A percentile compares a stretch with the other conserved stretches of the same genome.
These are phyloP conservation scores for Colletotrichum acutatum DNA, from an alignment of 2,329 filamentous ascomycete genomes.

Conservation along the genomic window DNA sequence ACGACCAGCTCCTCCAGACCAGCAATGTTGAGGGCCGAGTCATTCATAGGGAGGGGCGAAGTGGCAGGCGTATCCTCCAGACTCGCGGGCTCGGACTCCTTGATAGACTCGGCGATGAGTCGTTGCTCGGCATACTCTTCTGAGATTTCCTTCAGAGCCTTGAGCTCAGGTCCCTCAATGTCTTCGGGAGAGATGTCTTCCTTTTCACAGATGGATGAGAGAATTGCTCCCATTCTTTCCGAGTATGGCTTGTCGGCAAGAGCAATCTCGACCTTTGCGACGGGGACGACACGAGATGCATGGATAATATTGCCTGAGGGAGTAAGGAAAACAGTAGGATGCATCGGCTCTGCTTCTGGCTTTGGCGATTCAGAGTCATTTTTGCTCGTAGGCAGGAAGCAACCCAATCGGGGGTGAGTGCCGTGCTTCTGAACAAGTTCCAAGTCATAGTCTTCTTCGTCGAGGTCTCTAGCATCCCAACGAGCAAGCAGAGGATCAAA, in stretches of 20 bases:
- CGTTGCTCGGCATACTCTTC: constrained; percentile 25
- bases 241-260: constrained; percentile 24
- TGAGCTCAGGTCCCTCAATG: constrained; percentile 46
- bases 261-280: constrained; percentile 39
- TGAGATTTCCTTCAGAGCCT: constrained; percentile 44
- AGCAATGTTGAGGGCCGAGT: constrained; percentile 26
- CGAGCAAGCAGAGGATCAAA: constrained; percentile 64
- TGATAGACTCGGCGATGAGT: constrained; percentile 34
- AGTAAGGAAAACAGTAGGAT: constrained; percentile 61
- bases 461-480: constrained; percentile 62
- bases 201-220: constrained; percentile 52
- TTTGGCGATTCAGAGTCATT: constrained; percentile 56
- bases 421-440: constrained; percentile 59
- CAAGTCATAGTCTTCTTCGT: constrained; percentile 62
- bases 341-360: constrained; percentile 55
- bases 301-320: constrained; percentile 59
- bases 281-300: constrained; percentile 53
- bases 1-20: constrained; percentile 27
- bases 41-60: constrained; percentile 26
- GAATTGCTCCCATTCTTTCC: constrained; percentile 42
- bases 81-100: constrained; percentile 40
- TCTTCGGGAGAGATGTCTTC: constrained; percentile 47
- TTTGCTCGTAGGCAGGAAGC: constrained; percentile 60
- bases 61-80: constrained; percentile 39
- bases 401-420: constrained; percentile 64